Evolutionary conservation across 108 stramenopile genomes (phyloP).

Genomic region (Cylindrotheca closterium): DNA sequence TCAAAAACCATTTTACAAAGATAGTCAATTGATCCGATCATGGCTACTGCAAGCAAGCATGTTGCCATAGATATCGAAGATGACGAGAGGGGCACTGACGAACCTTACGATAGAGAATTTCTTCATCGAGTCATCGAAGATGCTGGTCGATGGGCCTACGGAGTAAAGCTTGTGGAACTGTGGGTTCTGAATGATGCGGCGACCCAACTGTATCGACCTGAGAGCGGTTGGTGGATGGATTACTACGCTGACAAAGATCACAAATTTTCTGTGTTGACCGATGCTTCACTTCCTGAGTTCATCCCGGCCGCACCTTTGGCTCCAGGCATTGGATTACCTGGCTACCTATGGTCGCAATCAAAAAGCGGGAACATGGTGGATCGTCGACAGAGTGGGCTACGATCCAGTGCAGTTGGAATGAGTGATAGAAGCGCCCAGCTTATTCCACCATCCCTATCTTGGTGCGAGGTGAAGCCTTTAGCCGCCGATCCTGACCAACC

Average conservation of each 20-base stretch:
- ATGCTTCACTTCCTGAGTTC: conserved; percentile 19
- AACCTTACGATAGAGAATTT: conserved; percentile 25
- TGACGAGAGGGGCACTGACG: no score
- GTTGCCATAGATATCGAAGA: no score
- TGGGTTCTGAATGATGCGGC: conserved; percentile 38
- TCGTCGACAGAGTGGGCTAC: conserved; percentile 25
- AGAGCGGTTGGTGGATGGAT: conserved; percentile 27
- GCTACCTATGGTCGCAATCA: conserved; percentile 35
- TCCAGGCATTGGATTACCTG: conserved; percentile 42
- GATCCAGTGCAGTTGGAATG: conserved; percentile 14
- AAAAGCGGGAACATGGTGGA: conserved; percentile 6
- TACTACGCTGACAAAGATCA: conserved; percentile 7
- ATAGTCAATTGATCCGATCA: background rate
- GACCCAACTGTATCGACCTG: conserved; percentile 30
- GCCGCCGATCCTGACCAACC: conserved; percentile 28
- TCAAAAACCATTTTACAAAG: no score
- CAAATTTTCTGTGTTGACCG: conserved; percentile 13
- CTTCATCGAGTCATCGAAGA: conserved; percentile 25
- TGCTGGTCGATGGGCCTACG: conserved; percentile 48
- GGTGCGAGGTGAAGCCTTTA: conserved; percentile 31
- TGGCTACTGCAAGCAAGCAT: background rate
- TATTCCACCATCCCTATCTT: no score
- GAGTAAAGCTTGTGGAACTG: conserved; percentile 45
- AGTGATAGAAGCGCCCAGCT: no score
- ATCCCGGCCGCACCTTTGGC: conserved; percentile 9